phyloP scores from a whole-genome alignment of 2,329 filamentous ascomycete species.

The Penicillium sp. region DNA sequence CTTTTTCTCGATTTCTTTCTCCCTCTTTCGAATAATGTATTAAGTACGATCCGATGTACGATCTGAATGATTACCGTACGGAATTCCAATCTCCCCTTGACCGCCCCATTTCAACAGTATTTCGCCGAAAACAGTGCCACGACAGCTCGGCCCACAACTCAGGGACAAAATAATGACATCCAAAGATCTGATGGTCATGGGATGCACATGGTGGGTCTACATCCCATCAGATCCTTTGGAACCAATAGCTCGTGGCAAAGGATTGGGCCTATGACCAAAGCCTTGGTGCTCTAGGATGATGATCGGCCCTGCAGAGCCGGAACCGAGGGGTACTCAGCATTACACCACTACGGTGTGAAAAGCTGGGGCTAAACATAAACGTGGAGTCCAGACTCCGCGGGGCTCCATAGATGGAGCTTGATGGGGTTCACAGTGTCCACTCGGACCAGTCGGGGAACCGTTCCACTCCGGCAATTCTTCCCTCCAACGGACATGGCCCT shows the following conservation, averaged over 20 bases:
- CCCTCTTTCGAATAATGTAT: not conserved
- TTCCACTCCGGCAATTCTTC: not conserved
- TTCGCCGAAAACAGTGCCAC: slow-evolving; percentile 8
- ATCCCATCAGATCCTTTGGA: not conserved
- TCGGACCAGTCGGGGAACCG: slow-evolving; percentile 1
- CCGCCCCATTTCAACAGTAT: slow-evolving; percentile 3
- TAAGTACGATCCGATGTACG: not conserved
- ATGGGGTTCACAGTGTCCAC: not conserved
- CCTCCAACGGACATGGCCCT: not conserved
- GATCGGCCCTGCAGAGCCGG: not conserved
- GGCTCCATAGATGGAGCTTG: slow-evolving; percentile 3
- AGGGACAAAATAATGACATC: slow-evolving; percentile 2
- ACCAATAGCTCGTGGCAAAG: not conserved
- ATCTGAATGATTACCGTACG: not conserved
- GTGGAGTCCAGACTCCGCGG: slow-evolving; percentile 4
- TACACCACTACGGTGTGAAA: not conserved
- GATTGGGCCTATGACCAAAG: not conserved
- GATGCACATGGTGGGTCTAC: slow-evolving; percentile 14
- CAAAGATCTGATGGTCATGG: slow-evolving; percentile 24
- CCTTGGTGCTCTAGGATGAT: not conserved
- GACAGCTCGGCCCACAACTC: slow-evolving; percentile 2
- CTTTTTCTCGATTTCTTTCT: not conserved
- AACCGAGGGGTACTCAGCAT: not conserved
- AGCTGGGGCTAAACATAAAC: not conserved
- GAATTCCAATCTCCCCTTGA: slow-evolving; percentile 5